Percentiles rank a stretch among this genome's conserved stretches.
phyloP scores from a whole-genome alignment of 75 land plant species.

The Pinus albicaulis region DNA sequence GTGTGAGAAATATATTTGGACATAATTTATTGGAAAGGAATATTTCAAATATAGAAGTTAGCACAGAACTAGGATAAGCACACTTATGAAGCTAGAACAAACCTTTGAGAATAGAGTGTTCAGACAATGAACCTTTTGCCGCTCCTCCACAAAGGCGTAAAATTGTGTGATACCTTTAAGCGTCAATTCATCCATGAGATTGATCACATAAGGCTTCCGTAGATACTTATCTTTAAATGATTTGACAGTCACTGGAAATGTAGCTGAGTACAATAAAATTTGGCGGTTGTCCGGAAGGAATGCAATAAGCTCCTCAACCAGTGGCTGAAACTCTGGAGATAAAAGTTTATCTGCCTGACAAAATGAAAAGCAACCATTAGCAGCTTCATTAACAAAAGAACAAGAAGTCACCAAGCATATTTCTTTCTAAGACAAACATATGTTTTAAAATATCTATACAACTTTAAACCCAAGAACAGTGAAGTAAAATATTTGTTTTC shows the following conservation, averaged over 20 bases:
- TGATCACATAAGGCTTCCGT: conserved; percentile 37
- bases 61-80: not conserved
- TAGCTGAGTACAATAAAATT: conserved; percentile 35
- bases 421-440: not conserved
- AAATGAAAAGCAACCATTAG: not conserved
- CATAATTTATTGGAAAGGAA: not conserved
- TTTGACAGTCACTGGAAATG: conserved; percentile 44
- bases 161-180: conserved; percentile 40
- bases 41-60: not conserved
- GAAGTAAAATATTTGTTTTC: not conserved
- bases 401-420: not conserved
- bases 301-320: conserved; percentile 16
- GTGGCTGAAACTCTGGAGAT: conserved; percentile 37
- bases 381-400: not conserved
- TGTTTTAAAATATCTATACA: not conserved
- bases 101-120: conserved; percentile 38
- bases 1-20: not conserved
- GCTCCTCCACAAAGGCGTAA: conserved; percentile 44
- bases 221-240: conserved; percentile 34
- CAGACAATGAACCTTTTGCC: conserved; percentile 37
- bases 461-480: not conserved
- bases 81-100: not conserved
- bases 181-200: conserved; percentile 39
- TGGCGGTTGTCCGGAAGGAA: conserved; percentile 33
- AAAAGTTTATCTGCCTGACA: conserved; percentile 45